Base-by-base conservation (phyloP, 208 protist genomes). In the Tritrichomonas musculus region DNA sequence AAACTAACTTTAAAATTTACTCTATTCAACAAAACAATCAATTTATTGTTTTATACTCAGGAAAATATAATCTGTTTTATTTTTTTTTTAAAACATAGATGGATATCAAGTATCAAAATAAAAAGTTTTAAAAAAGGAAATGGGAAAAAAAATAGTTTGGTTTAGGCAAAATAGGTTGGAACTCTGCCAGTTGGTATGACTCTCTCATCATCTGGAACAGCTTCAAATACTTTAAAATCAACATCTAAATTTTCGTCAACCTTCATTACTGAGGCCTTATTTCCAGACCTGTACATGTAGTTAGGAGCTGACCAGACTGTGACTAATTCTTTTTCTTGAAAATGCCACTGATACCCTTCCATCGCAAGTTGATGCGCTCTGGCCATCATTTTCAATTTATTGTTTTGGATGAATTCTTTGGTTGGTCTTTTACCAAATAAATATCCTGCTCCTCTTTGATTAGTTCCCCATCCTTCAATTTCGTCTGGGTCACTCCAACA, bases 281-380 rank as follows among this genome's bases (percentile, higher is more conserved):
- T 96, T 27, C 94, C 94, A 92, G 80, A 94, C 27, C 94, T 93
- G 39, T 88, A 93, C 60, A 50, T 82, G 33, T 93, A 94, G 95
- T 98, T 98, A n/a, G 97, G 97, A 8, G 97, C 97, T 1, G 96
- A 97, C 97, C 97, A 98, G 44, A 98, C 97, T 13, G 97, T 98
- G 30, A 97, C 96, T 5, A 98, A 93, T 93, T 95, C 27, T 5
- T 96, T 93, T 39, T 94, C 94, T 93, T 99, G 98, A 94, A 98
- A 98, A 94, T 97, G 97, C 94, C 97, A 97, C 95, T 98, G 97
- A 94, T 97, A 97, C 30, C 97, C 97, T 92, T 98, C 97, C 93
- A 97, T 95, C n/a, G 98, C 97, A 2, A 98, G 95, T 94, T 98
- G 97, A 95, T 98, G 97, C 13, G 97, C 96, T 25, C 97, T 94